phyloP scores from a whole-genome alignment of 2,329 filamentous ascomycete species.

The Aspergillus sp. region DNA sequence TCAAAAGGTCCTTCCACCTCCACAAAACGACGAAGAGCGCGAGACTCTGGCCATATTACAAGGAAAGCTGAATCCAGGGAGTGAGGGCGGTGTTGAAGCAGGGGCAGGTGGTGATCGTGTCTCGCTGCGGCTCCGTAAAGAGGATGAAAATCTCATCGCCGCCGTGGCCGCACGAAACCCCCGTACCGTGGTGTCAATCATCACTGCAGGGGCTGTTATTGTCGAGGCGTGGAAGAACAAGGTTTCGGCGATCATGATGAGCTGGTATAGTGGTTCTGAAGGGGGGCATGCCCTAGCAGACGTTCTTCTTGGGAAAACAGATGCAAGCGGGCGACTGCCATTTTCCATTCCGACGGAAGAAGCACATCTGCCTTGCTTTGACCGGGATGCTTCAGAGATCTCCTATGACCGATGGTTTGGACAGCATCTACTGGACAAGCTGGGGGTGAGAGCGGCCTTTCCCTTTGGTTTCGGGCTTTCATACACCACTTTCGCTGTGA shows the following conservation, averaged over 20 bases:
- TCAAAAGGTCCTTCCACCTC: background rate
- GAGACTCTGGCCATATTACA: slow-evolving; percentile 1
- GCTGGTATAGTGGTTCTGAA: slow-evolving; percentile 11
- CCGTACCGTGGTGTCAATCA: slow-evolving; percentile 1
- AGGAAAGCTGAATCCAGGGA: background rate
- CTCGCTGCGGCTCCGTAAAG: slow-evolving; percentile 6
- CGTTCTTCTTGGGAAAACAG: slow-evolving; percentile 5
- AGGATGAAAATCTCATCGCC: slow-evolving; percentile 3
- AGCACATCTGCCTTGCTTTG: slow-evolving; percentile 19
- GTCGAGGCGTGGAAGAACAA: slow-evolving; percentile 7
- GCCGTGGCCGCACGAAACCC: slow-evolving; percentile 1
- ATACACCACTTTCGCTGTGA: background rate
- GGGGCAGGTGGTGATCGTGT: slow-evolving; percentile 8
- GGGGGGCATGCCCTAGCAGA: slow-evolving; percentile 11
- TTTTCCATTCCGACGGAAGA: slow-evolving; percentile 17
- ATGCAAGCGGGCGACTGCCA: slow-evolving; percentile 10
- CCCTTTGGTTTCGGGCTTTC: slow-evolving; percentile 1
- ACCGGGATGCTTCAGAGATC: slow-evolving; percentile 17
- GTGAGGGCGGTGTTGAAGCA: background rate
- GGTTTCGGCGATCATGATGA: slow-evolving; percentile 9
- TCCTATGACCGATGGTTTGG: slow-evolving; percentile 24
- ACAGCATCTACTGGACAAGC: slow-evolving; percentile 21
- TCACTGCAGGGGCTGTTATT: slow-evolving; percentile 6
- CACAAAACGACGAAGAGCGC: background rate
- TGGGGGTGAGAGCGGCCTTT: slow-evolving; percentile 7